Evolutionary conservation across 352 stramenopile species (phyloP).

Genomic region (Phytophthora colocasiae): DNA sequence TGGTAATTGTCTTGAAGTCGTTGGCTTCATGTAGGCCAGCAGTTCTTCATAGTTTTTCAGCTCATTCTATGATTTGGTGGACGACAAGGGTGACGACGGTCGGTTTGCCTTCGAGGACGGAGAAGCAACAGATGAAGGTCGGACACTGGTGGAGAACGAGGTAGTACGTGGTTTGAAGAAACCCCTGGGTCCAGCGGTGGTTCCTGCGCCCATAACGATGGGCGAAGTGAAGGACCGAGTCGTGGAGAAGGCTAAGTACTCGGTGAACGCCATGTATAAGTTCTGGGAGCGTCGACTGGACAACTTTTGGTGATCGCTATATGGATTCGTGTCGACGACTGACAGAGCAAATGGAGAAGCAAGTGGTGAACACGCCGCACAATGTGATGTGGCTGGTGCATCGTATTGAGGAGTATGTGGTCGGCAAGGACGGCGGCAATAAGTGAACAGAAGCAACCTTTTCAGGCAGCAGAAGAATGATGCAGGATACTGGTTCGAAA

Average conservation of each 20-base stretch:
- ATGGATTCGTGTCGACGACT: conserved; percentile 69
- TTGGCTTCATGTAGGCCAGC: too few relatives aligned
- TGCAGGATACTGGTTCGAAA: too few relatives aligned
- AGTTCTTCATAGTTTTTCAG: too few relatives aligned
- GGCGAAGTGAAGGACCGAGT: conserved; percentile 29
- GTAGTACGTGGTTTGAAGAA: conserved; percentile 54
- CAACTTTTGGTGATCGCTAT: conserved; percentile 71
- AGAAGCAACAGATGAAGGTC: conserved; percentile 43
- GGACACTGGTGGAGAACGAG: conserved; percentile 55
- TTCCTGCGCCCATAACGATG: conserved; percentile 62
- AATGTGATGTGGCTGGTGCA: conserved; percentile 61
- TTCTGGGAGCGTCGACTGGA: conserved; percentile 76
- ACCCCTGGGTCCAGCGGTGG: conserved; percentile 46
- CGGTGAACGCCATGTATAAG: conserved; percentile 65
- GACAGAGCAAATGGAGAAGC: conserved; percentile 75
- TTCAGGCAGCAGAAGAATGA: too few relatives aligned
- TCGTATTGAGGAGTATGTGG: conserved; percentile 48
- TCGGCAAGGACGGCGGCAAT: conserved; percentile 39
- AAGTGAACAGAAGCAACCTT: too few relatives aligned
- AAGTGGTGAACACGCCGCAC: conserved; percentile 46
- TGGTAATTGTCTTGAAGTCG: too few relatives aligned
- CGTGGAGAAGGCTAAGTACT: conserved; percentile 64
- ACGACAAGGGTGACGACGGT: conserved; percentile 45
- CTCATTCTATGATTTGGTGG: conserved; percentile 34
- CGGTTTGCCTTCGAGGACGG: conserved; percentile 49